A percentile compares a stretch with the other conserved stretches of the same genome.
Conservation (phyloP, 805 yeast genomes). For the Komagataella pastoris region DNA sequence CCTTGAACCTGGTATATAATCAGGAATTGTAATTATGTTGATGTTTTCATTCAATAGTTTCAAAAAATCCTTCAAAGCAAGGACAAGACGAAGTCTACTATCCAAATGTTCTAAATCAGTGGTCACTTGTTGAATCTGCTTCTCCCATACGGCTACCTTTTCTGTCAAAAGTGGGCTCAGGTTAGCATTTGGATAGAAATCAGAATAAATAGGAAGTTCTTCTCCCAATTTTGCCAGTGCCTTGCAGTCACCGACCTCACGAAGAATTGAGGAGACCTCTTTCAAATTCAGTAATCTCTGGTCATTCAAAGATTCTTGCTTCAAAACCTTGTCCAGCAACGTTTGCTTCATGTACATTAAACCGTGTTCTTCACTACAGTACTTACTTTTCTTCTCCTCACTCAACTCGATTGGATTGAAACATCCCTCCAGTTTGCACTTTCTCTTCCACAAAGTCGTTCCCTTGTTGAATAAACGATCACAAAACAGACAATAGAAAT, state of each 20-base stretch:
- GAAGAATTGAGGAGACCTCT: conserved; percentile 8
- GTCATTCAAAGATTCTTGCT: conserved; percentile 5
- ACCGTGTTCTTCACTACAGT: conserved; percentile 70
- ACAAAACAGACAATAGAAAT: conserved; percentile 67
- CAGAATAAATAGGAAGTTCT: conserved; percentile 28
- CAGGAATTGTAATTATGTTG: conserved; percentile 2
- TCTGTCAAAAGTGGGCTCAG: not conserved
- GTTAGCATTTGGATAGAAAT: conserved; percentile 1
- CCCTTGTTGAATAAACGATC: conserved; percentile 32
- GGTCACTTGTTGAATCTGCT: conserved; percentile 3
- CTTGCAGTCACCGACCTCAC: conserved; percentile 6
- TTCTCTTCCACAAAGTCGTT: conserved; percentile 56
- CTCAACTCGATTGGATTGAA: conserved; percentile 23
- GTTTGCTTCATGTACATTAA: conserved; percentile 21
- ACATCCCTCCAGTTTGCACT: conserved; percentile 55
- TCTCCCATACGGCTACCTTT: not conserved
- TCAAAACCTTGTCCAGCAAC: conserved; percentile 8
- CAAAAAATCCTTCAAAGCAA: conserved; percentile 8
- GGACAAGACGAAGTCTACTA: conserved; percentile 1
- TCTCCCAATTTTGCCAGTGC: conserved; percentile 19
- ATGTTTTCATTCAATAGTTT: conserved; percentile 11
- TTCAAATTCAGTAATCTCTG: conserved; percentile 4
- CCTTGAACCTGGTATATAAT: not conserved
- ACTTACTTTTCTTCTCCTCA: conserved; percentile 36
- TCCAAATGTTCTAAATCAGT: not conserved